phyloP scores from a whole-genome alignment of 2,329 filamentous ascomycete genomes.

The Penicillium sp. region DNA sequence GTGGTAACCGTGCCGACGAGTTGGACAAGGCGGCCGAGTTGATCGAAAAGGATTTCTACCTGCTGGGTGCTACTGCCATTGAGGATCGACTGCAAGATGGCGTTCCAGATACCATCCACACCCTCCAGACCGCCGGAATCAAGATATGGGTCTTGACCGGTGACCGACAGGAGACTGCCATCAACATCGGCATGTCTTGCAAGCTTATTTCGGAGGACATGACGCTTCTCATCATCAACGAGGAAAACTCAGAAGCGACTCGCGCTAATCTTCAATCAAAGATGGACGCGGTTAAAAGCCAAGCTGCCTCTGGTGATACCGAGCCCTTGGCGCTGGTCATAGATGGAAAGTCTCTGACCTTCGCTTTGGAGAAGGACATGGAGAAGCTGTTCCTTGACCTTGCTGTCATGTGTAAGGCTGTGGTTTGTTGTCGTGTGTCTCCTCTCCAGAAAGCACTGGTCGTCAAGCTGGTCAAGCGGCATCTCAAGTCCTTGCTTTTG shows the following conservation, averaged over 20 bases:
- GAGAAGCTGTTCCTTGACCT: conserved; percentile 93
- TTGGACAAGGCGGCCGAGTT: conserved; percentile 96
- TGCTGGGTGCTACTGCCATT: conserved; percentile 94
- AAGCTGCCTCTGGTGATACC: conserved; percentile 65
- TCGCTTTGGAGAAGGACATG: conserved; percentile 86
- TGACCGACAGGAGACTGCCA: conserved; percentile 96
- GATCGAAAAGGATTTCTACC: conserved; percentile 87
- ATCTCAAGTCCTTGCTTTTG: conserved; percentile 86
- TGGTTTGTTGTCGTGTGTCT: conserved; percentile 95
- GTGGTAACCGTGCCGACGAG: conserved; percentile 90
- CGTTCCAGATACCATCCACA: conserved; percentile 97
- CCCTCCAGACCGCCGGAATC: conserved; percentile 92
- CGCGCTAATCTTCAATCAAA: conserved; percentile 92
- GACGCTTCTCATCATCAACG: conserved; percentile 95
- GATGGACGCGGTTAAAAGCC: conserved; percentile 82
- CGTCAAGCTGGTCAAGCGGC: conserved; percentile 96
- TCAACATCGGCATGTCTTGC: conserved; percentile 99
- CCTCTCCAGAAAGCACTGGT: conserved; percentile 96
- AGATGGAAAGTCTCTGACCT: conserved; percentile 94
- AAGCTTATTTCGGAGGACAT: conserved; percentile 98
- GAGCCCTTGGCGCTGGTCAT: conserved; percentile 91
- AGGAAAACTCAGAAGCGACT: conserved; percentile 77
- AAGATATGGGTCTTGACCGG: conserved; percentile 99
- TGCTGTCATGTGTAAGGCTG: conserved; percentile 95
- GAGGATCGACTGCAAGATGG: conserved; percentile 97